A percentile compares a stretch with the other conserved stretches of the same genome.
Conservation (phyloP, 352 stramenopile species). For the Globisporangium abappressorium region DNA sequence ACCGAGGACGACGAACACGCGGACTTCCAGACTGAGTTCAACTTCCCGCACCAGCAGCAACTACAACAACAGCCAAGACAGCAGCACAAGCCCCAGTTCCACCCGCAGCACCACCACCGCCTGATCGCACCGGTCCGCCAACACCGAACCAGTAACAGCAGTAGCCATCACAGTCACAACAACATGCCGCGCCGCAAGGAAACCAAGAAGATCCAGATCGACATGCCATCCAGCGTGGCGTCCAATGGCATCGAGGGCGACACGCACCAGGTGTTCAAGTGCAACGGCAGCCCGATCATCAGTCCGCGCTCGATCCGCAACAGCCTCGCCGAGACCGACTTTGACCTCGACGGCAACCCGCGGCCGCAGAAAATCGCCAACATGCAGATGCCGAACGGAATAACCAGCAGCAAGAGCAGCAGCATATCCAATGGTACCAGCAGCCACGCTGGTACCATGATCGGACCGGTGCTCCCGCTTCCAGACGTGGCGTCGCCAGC, state of each 20-base stretch:
- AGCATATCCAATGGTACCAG: background rate
- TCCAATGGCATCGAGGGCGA: conserved; percentile 23
- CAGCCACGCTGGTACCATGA: background rate
- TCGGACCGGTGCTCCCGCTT: conserved; percentile 4
- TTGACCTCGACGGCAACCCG: conserved; percentile 41
- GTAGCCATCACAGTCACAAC: background rate
- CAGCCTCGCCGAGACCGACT: conserved; percentile 54
- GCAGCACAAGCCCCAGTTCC: conserved; percentile 11
- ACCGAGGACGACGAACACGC: conserved; percentile 3
- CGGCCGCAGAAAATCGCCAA: conserved; percentile 28
- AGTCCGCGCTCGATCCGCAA: conserved; percentile 69
- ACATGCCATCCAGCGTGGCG: conserved; percentile 30
- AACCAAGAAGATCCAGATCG: conserved; percentile 46
- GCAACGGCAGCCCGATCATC: conserved; percentile 59
- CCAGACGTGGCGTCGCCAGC: conserved; percentile 5
- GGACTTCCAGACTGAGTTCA: conserved; percentile 6
- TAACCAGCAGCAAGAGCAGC: background rate
- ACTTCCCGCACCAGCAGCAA: conserved; percentile 5
- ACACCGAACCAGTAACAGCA: background rate
- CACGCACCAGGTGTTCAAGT: conserved; percentile 51
- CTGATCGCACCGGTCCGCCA: conserved; percentile 8
- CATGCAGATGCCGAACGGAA: conserved; percentile 9
- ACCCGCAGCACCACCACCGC: conserved; percentile 22
- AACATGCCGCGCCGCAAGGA: conserved; percentile 54
- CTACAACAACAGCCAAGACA: background rate